phyloP scores from a whole-genome alignment of 1,284 basidiomycete species.

The Chiua sp. region DNA sequence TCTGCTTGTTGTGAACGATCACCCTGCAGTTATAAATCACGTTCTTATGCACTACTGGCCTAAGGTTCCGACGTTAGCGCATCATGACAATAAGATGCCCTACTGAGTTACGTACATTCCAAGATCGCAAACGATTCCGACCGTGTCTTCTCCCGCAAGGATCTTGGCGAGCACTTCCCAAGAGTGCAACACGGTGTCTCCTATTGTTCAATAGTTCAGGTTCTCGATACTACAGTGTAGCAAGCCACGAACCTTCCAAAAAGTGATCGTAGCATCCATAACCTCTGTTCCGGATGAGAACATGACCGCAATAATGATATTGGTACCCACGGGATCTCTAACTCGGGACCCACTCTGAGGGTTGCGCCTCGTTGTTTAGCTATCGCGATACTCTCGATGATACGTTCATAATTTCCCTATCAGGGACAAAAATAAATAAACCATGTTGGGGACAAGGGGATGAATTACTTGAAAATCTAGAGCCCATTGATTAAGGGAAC shows the following conservation, averaged over 20 bases:
- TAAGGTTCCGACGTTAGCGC: slow-evolving; percentile 36
- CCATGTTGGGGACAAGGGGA: not conserved
- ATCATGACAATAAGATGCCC: not conserved
- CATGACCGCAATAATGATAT: not conserved
- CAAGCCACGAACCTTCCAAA: slow-evolving; percentile 67
- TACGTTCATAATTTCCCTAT: slow-evolving; percentile 93
- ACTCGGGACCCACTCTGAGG: slow-evolving; percentile 95
- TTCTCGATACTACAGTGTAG: not conserved
- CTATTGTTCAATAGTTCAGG: slow-evolving; percentile 46
- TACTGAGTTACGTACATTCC: slow-evolving; percentile 74
- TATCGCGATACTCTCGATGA: slow-evolving; percentile 86
- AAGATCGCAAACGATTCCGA: slow-evolving; percentile 89
- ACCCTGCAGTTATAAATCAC: slow-evolving; percentile 97
- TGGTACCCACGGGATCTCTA: slow-evolving; percentile 89
- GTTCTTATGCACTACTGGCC: slow-evolving; percentile 97
- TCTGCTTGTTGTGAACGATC: slow-evolving; percentile 85
- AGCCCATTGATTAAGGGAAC: slow-evolving; percentile 96
- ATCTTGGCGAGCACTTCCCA: slow-evolving; percentile 95
- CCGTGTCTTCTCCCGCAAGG: slow-evolving; percentile 75
- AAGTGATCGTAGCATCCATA: slow-evolving; percentile 97
- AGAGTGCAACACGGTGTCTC: slow-evolving; percentile 93
- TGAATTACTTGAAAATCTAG: slow-evolving; percentile 83
- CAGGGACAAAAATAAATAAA: not conserved
- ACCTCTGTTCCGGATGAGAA: slow-evolving; percentile 57
- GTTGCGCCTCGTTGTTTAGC: slow-evolving; percentile 92